Evolutionary conservation across 1,284 basidiomycete species (phyloP), one percentile per base, ranked within the genome.

Genomic region (Flammula alnicola): DNA sequence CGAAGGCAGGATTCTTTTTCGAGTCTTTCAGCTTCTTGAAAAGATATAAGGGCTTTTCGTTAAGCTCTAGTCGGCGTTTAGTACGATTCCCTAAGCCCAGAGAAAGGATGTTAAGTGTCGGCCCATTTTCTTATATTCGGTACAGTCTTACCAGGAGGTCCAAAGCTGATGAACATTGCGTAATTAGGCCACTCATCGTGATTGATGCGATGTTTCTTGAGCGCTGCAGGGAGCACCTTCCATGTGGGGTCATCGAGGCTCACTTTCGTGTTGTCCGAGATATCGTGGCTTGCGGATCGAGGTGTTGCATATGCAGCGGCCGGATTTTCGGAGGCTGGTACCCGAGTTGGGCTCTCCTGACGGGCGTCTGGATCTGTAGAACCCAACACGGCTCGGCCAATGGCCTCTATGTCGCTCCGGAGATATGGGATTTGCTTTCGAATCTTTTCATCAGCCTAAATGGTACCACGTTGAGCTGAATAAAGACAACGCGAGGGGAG

Each of bases 131-230:
- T n/a, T n/a, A n/a, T n/a, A n/a, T n/a, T n/a, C n/a, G n/a, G n/a
- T n/a, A n/a, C n/a, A n/a, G n/a, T n/a, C 79, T 62, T 63, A 93
- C 93, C 91, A 33, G 91, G 80, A 51, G 89, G 88, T 14, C 93
- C 95, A 69, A 95, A 98, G 63, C 95, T 98, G 59, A 99, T 98
- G 71, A 99, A 98, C 83, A 99, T 89, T 22, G 95, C 97, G 74
- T 99, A 99, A 65, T 93, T 88, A 73, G 93, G 89, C 95, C 96
- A 99, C 67, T 95, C 95, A 60, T 98, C 96, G 64, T 93, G 94
- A 62, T 95, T 88, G 71, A 99, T 98, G 67, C 93, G 93, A 72
- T 99, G 99, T 71, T 98, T 98, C 74, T 97, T 98, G 56, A 99
- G 77, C 11, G 97, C 97, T 0, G 96, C 95, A 0, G 96, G 96